These are phyloP conservation scores for Daldinia concentrica DNA, from an alignment of 495 filamentous ascomycete species.

Conservation along the genomic window DNA sequence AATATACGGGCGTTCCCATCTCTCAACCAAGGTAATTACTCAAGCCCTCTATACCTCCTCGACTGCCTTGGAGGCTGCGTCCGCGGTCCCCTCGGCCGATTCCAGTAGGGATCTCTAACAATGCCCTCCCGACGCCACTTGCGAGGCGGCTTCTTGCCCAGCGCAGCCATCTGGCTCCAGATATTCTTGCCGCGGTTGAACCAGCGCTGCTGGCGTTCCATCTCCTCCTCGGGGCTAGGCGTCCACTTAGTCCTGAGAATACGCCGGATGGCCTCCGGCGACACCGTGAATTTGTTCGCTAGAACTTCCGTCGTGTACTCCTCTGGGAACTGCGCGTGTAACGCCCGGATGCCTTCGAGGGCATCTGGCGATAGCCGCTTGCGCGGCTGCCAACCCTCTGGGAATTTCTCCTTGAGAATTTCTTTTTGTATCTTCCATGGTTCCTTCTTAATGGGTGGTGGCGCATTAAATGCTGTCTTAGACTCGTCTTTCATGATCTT, in stretches of 20 bases:
- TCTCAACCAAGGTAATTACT: neutral
- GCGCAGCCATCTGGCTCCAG: constrained; percentile 76
- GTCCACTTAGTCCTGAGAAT: constrained; percentile 88
- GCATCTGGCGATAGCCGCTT: constrained; percentile 93
- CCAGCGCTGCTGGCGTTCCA: constrained; percentile 74
- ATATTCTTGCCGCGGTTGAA: constrained; percentile 78
- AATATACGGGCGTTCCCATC: neutral
- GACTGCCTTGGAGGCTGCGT: constrained; percentile 31
- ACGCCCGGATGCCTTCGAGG: constrained; percentile 81
- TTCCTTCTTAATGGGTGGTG: constrained; percentile 46
- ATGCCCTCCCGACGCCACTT: constrained; percentile 76
- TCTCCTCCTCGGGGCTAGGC: constrained; percentile 68
- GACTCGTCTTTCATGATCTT: constrained; percentile 34
- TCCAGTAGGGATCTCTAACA: constrained; percentile 54
- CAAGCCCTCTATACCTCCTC: neutral
- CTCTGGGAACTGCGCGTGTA: constrained; percentile 78
- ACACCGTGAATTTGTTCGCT: constrained; percentile 81
- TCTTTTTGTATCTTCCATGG: constrained; percentile 77
- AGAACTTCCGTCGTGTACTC: constrained; percentile 78
- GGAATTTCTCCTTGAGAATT: constrained; percentile 76
- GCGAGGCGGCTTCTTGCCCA: constrained; percentile 71
- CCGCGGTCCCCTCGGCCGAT: constrained; percentile 34
- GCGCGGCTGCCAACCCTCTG: constrained; percentile 76
- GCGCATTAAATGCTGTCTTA: neutral
- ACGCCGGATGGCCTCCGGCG: constrained; percentile 83